Evolutionary conservation across 768 basidiomycete species (phyloP), one percentile per base, ranked within the genome.

Genomic region (Sarcodon aspratus): DNA sequence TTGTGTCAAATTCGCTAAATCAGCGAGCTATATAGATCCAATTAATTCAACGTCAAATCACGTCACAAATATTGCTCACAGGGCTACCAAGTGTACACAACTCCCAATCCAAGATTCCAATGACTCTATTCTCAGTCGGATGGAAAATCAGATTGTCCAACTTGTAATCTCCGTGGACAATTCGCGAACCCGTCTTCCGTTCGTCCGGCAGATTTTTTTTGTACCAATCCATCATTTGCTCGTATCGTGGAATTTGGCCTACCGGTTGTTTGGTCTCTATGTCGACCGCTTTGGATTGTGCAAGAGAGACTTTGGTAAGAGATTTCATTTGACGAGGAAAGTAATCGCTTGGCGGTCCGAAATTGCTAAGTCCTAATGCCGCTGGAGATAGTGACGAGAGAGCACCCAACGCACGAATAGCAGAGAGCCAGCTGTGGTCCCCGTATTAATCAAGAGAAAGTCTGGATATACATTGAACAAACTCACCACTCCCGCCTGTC

Each of bases 151-250:
- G 63, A 63, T 99, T 99, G 65, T 99, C 95, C n/a, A 95, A 71
- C 63, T 99, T 99, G 63, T 89, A 98, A 64, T 99, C 95, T 27
- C 95, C 95, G 61, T 98, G 95, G 6, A 98, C 92, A 54, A 99
- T 81, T n/a, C 88, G 80, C 48, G 76, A 69, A 1, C 87, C 89
- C 1, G 74, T 76, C 61, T 79, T 79, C 53, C 61, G 68, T 65
- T 94, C 91, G 57, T 89, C 78, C 2, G 90, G 93, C 27, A 89
- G 66, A 58, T 88, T 75, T 31, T 65, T 62, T 51, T 69, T 66
- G 64, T 92, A 96, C 89, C 88, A 96, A 11, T 64, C 63, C 47
- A 89, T 66, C 57, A 96, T 64, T 54, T 84, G 79, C 43, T 78
- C 68, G 62, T 85, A 85, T 48, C 66, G 73, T 4, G 91, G 91